Base-by-base conservation (phyloP, 495 filamentous ascomycete genomes). In the Penicilliopsis zonata region DNA sequence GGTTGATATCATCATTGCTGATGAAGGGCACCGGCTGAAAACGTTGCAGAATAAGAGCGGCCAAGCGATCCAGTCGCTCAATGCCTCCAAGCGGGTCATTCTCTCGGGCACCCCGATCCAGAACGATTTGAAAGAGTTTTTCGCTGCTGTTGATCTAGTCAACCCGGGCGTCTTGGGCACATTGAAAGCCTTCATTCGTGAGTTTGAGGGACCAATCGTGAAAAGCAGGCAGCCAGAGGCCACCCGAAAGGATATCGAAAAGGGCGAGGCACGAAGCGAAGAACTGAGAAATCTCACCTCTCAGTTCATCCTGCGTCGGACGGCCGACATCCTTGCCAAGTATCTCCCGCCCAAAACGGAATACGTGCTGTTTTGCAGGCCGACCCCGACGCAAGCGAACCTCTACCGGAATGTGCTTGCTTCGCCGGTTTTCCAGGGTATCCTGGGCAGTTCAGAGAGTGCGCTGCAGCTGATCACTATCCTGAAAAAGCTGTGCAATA, bases 401-500 rank as follows among this genome's bases (percentile, higher is more conserved):
- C 74, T 82, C 6, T 88, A 88, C 46, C 74, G 71, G 29, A 61
- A 63, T 24, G 75, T 86, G 17, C 65, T 86, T 21, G 65, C 65
- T 4, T 84, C 78, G n/a, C 78, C 79, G 0, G 56, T 72, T 1
- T 84, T 85, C 46, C 71, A 72, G 33, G 64, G 55, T 21, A 70
- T 72, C 3, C 59, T 85, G 18, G 78, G 80, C 3, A 80, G 65
- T 38, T 54, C 77, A 0, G 76, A 84, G 36, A 67, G 69, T n/a
- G 72, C 78, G 8, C 59, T 88, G 1, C 73, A 82, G 34, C 69
- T 88, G 4, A 84, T 86, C 42, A 86, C 76, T 5, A 65, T 86
- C 21, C 60, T 88, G 9, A 88, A 86, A 52, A 86, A 88, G 49
- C 64, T 86, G 9, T 86, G 82, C 60, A 88, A 88, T 49, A 81